Evolutionary conservation across 768 basidiomycete genomes (phyloP).

Genomic region (Xerocomus brunneocitrinus): DNA sequence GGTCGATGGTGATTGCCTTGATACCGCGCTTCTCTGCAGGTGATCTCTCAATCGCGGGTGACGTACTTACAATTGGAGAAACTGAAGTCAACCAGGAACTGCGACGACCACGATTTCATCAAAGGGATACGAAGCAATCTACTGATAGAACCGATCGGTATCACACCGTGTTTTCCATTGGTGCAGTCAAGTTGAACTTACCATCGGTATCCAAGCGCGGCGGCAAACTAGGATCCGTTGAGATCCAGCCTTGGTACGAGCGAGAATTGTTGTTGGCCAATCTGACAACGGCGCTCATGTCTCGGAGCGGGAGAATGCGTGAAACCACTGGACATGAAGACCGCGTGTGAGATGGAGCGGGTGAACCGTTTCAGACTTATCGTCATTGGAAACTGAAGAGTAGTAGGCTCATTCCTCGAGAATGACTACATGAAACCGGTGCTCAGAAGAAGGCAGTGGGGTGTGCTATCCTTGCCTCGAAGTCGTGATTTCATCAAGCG

Average conservation of each 20-base stretch:
- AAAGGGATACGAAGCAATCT: constrained; percentile 93
- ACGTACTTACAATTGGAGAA: constrained; percentile 76
- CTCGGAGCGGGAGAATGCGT: constrained; percentile 55
- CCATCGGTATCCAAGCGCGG: constrained; percentile 94
- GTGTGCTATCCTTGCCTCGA: constrained; percentile 54
- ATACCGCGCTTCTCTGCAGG: constrained; percentile 86
- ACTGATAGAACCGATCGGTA: constrained; percentile 40
- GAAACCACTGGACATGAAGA: constrained; percentile 63
- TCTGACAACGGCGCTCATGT: constrained; percentile 70
- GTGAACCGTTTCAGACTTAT: constrained; percentile 45
- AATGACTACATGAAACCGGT: constrained; percentile 41
- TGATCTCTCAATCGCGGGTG: constrained; percentile 76
- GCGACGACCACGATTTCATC: constrained; percentile 79
- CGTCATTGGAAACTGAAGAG: constrained; percentile 72
- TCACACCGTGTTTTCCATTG: constrained; percentile 64
- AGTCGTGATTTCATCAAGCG: constrained; percentile 85
- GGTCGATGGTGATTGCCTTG: constrained; percentile 91
- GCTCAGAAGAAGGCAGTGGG: too few species aligned
- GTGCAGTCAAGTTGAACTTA: constrained; percentile 86
- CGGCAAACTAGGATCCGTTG: constrained; percentile 48
- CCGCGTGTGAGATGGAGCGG: not conserved
- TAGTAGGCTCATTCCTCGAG: constrained; percentile 50
- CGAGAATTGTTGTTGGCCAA: constrained; percentile 79
- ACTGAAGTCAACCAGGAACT: too few species aligned
- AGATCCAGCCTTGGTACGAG: constrained; percentile 40